These are phyloP conservation scores for Lactifluus piperatus DNA, from an alignment of 768 basidiomycete species.

Conservation along the genomic window DNA sequence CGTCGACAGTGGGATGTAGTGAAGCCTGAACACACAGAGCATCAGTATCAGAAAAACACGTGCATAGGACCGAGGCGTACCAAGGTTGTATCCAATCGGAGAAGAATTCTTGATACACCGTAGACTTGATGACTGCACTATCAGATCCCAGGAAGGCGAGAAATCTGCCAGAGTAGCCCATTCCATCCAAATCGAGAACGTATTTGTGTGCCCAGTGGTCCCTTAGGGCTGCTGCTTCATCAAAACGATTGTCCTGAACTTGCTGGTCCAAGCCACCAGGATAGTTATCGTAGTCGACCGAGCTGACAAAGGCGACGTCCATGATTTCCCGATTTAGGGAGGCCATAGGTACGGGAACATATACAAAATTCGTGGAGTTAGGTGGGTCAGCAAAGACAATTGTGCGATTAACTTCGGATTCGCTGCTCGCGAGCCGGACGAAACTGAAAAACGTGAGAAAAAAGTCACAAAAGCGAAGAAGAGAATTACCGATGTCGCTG, in stretches of 20 bases:
- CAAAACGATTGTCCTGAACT: slow-evolving; percentile 55
- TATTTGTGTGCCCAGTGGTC: slow-evolving; percentile 90
- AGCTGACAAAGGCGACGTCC: slow-evolving; percentile 81
- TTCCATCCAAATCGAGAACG: slow-evolving; percentile 86
- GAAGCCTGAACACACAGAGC: slow-evolving; percentile 49
- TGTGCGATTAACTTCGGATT: slow-evolving; percentile 43
- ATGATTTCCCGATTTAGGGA: slow-evolving; percentile 71
- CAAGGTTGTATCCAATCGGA: slow-evolving; percentile 91
- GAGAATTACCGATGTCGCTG: slow-evolving; percentile 69
- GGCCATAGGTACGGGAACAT: slow-evolving; percentile 48
- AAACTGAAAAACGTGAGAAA: slow-evolving; percentile 34
- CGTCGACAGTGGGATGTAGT: slow-evolving; percentile 87
- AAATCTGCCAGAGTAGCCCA: slow-evolving; percentile 90
- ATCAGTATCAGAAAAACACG: background rate
- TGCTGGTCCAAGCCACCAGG: slow-evolving; percentile 67
- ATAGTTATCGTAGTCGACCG: slow-evolving; percentile 60
- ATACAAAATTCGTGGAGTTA: slow-evolving; percentile 45
- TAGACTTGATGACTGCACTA: slow-evolving; percentile 83
- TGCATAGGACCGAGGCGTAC: slow-evolving; percentile 29
- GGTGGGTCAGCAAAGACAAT: slow-evolving; percentile 65
- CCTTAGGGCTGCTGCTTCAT: slow-evolving; percentile 70
- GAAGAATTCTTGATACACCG: slow-evolving; percentile 87
- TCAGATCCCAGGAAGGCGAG: slow-evolving; percentile 80
- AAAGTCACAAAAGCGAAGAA: slow-evolving; percentile 14
- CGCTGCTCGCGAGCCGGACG: slow-evolving; percentile 67